Evolutionary conservation across 345 rosid genomes (phyloP).

Genomic region (Citrus unshiu): DNA sequence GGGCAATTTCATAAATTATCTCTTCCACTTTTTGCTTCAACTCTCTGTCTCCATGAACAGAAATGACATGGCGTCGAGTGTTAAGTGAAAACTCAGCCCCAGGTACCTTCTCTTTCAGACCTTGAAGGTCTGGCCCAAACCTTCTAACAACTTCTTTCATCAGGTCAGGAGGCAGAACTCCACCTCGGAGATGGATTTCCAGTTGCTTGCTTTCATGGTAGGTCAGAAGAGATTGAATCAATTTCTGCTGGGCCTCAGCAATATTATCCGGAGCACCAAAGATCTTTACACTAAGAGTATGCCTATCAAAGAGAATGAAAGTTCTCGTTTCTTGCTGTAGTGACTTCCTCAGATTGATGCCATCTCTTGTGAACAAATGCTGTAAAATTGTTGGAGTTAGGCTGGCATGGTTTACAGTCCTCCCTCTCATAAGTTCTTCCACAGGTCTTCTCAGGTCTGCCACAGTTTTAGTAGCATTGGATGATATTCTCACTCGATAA

Average conservation of each 20-base stretch:
- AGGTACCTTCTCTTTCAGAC: conserved; percentile 61
- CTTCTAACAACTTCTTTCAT: conserved; percentile 70
- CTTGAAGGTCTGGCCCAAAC: conserved; percentile 72
- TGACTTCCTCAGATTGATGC: conserved; percentile 48
- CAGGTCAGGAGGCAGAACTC: conserved; percentile 53
- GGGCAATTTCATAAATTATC: conserved; percentile 46
- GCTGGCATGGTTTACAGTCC: conserved; percentile 45
- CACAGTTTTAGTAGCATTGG: conserved; percentile 68
- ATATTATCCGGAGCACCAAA: conserved; percentile 54
- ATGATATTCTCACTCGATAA: conserved; percentile 57
- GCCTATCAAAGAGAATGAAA: conserved; percentile 56
- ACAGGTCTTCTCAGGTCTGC: conserved; percentile 80
- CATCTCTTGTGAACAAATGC: conserved; percentile 62
- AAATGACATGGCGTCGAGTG: conserved; percentile 55
- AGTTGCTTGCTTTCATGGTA: conserved; percentile 57
- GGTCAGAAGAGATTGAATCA: conserved; percentile 48
- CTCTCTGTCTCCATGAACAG: conserved; percentile 54
- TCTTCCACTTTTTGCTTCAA: conserved; percentile 61
- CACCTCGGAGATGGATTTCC: conserved; percentile 65
- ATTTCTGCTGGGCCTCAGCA: conserved; percentile 48
- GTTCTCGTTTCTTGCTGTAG: conserved; percentile 61
- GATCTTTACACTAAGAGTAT: conserved; percentile 38
- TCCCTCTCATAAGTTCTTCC: conserved; percentile 79
- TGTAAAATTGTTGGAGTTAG: conserved; percentile 51
- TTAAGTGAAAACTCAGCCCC: conserved; percentile 58